A percentile compares a stretch with the other conserved stretches of the same genome.
Conservation (phyloP, 768 basidiomycete species). For the Pisolithus albus region DNA sequence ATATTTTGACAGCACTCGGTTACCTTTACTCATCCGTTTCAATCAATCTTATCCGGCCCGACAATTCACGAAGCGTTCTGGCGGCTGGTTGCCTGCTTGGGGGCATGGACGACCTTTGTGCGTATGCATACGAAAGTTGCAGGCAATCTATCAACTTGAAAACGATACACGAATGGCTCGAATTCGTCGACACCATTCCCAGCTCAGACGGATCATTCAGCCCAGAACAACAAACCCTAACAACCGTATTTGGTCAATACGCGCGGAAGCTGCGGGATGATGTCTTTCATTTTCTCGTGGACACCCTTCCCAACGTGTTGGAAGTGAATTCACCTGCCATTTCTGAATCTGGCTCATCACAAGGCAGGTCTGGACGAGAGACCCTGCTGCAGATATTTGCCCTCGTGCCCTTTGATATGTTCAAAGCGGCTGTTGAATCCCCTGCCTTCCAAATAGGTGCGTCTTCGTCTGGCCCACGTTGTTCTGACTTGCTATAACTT, state of each 20-base stretch:
- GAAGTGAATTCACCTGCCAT: slow-evolving; percentile 42
- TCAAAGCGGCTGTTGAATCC: slow-evolving; percentile 76
- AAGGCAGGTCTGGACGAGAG: slow-evolving; percentile 47
- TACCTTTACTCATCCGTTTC: slow-evolving; percentile 75
- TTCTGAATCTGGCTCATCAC: slow-evolving; percentile 33
- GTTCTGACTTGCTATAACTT: slow-evolving; percentile 3
- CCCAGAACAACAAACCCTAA: slow-evolving; percentile 40
- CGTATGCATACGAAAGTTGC: slow-evolving; percentile 72
- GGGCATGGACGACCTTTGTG: slow-evolving; percentile 81
- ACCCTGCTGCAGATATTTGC: slow-evolving; percentile 69
- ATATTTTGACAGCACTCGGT: slow-evolving; percentile 51
- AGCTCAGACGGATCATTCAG: slow-evolving; percentile 39
- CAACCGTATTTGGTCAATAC: slow-evolving; percentile 70
- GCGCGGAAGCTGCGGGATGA: slow-evolving; percentile 71
- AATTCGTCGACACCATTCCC: slow-evolving; percentile 61
- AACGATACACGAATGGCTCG: slow-evolving; percentile 69
- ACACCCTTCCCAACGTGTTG: slow-evolving; percentile 61
- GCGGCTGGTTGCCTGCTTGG: slow-evolving; percentile 81
- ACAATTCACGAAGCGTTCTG: slow-evolving; percentile 80
- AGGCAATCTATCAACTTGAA: slow-evolving; percentile 69
- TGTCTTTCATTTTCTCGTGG: slow-evolving; percentile 71
- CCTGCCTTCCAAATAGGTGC: slow-evolving; percentile 74
- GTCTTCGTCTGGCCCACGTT: slow-evolving; percentile 16
- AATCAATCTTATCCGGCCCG: slow-evolving; percentile 57
- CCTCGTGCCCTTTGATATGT: slow-evolving; percentile 80